Conservation (phyloP, 257 asterid species). For the Solanum piurae region DNA sequence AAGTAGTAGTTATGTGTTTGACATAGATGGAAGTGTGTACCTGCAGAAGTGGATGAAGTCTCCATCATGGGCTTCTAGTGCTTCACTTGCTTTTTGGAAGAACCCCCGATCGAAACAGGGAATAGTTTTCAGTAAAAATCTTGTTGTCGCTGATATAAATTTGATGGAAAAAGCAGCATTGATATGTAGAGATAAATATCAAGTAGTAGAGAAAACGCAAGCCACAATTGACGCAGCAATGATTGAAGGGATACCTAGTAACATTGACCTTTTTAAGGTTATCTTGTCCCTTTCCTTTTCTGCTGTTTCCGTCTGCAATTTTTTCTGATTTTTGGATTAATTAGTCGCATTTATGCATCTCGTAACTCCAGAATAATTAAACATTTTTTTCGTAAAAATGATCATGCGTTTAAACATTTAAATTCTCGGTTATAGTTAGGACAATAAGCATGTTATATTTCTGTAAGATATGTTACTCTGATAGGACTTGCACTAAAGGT, state of each 20-base stretch:
- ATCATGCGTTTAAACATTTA: neutral
- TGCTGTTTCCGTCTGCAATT: neutral
- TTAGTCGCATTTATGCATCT: neutral
- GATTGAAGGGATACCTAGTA: conserved; percentile 96
- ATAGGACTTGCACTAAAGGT: neutral
- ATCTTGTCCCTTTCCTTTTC: neutral
- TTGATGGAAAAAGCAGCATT: conserved; percentile 71
- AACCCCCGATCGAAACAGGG: conserved; percentile 36
- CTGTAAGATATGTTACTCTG: neutral
- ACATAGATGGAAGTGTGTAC: conserved; percentile 84
- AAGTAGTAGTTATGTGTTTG: conserved; percentile 39
- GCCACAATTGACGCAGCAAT: conserved; percentile 94
- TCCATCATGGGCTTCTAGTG: conserved; percentile 64
- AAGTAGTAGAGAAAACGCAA: conserved; percentile 79
- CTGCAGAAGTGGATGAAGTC: conserved; percentile 88
- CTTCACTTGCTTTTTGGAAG: conserved; percentile 78
- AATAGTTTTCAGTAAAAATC: conserved; percentile 64
- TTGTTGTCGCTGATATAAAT: conserved; percentile 57
- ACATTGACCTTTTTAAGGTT: conserved; percentile 95
- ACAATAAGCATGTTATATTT: neutral
- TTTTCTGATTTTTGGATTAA: neutral
- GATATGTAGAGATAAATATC: conserved; percentile 58
- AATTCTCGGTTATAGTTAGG: neutral
- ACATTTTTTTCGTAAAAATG: neutral
- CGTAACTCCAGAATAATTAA: neutral